Conservation (phyloP, 1,139 yeast species). For the Geotrichum restrictum region DNA sequence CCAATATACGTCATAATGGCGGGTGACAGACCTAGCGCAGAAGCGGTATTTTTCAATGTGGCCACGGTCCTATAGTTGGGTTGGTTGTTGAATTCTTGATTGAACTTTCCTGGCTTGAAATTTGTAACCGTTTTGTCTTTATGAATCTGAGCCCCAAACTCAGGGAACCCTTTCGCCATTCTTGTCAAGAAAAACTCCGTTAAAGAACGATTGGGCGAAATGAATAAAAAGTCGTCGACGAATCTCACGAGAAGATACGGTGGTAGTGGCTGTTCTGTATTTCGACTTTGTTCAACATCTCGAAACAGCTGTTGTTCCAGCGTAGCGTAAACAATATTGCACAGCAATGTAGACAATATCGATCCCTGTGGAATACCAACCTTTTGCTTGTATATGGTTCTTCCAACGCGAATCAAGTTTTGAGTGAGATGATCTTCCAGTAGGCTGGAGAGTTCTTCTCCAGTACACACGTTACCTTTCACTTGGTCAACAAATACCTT, state of each 20-base stretch:
- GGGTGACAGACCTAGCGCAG: not conserved
- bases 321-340: constrained; percentile 69
- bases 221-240: constrained; percentile 80
- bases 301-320: constrained; percentile 46
- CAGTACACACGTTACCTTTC: constrained; percentile 12
- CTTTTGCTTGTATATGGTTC: constrained; percentile 45
- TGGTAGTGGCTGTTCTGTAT: constrained; percentile 23
- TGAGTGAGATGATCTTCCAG: constrained; percentile 43
- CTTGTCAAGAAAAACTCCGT: constrained; percentile 33
- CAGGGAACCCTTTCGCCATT: constrained; percentile 43
- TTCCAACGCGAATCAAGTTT: constrained; percentile 41
- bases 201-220: constrained; percentile 45
- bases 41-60: not conserved
- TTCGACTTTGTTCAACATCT: constrained; percentile 30
- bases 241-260: constrained; percentile 52
- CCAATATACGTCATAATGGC: constrained; percentile 21
- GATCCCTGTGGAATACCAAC: constrained; percentile 87
- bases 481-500: constrained; percentile 16
- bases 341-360: constrained; percentile 67
- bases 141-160: constrained; percentile 61
- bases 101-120: constrained; percentile 23
- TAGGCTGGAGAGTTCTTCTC: constrained; percentile 20
- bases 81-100: not conserved
- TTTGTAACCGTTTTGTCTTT: constrained; percentile 49
- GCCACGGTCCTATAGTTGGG: not conserved